phyloP scores from a whole-genome alignment of 2,329 filamentous ascomycete genomes.

The Colletotrichum eleusines region DNA sequence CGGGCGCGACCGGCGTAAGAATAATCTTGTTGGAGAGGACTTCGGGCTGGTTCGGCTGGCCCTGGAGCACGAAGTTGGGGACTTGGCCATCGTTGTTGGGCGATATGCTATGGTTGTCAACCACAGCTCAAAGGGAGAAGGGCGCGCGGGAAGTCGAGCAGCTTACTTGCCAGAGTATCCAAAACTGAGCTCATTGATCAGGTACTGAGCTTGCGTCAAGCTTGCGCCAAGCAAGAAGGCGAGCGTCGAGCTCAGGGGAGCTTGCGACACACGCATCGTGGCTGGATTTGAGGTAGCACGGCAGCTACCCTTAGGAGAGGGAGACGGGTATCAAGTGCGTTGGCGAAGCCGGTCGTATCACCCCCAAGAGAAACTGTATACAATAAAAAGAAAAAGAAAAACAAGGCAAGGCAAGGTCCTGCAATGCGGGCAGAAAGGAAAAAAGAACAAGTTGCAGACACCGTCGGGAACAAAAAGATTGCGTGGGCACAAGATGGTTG shows the following conservation, averaged over 20 bases:
- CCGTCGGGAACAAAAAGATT: conserved; percentile 28
- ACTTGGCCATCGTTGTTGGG: conserved; percentile 49
- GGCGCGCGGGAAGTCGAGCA: background rate
- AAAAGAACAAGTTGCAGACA: conserved; percentile 24
- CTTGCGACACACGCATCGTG: conserved; percentile 57
- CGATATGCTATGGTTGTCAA: conserved; percentile 38
- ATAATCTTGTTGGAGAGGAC: conserved; percentile 90
- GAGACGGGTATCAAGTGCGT: conserved; percentile 31
- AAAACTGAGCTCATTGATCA: conserved; percentile 82
- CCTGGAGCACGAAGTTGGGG: conserved; percentile 67
- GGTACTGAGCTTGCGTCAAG: conserved; percentile 71
- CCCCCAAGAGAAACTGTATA: conserved; percentile 38
- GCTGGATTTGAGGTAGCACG: conserved; percentile 35
- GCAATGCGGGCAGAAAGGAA: conserved; percentile 31
- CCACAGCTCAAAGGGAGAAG: background rate
- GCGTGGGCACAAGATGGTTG: conserved; percentile 34
- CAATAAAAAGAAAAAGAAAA: conserved; percentile 33
- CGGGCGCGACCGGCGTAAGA: conserved; percentile 88
- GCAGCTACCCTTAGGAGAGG: conserved; percentile 19
- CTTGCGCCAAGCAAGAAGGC: conserved; percentile 59
- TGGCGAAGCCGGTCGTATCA: conserved; percentile 38
- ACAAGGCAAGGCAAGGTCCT: conserved; percentile 34
- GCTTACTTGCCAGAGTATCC: conserved; percentile 74
- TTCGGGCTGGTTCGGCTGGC: conserved; percentile 69
- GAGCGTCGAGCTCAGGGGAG: conserved; percentile 49